Evolutionary conservation across 192 early-diverging fungal species (phyloP).

Genomic region (Backusella australiensis): DNA sequence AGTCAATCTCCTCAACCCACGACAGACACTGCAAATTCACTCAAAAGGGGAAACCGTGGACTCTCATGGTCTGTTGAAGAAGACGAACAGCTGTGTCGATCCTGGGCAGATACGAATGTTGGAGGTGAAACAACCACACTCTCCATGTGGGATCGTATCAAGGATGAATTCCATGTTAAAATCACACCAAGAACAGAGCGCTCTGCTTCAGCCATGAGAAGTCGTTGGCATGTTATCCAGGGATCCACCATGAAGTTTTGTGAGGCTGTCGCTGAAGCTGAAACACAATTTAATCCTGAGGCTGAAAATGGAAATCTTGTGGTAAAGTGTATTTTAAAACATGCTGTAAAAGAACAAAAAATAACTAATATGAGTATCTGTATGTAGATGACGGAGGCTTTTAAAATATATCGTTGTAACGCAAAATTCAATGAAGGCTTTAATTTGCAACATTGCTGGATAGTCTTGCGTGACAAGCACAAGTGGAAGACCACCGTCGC

Average conservation of each 20-base stretch:
- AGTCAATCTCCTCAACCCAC: neutral
- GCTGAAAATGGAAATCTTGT: neutral
- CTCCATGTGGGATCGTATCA: neutral
- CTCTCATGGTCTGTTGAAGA: neutral
- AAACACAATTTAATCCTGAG: neutral
- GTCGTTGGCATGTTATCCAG: neutral
- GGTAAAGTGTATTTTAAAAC: neutral
- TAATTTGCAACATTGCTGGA: neutral
- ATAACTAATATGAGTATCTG: neutral
- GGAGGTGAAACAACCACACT: neutral
- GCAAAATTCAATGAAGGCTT: neutral
- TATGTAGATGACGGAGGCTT: neutral
- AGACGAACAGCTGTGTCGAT: neutral
- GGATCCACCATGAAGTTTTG: neutral
- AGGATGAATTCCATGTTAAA: neutral
- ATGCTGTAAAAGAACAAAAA: neutral
- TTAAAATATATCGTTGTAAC: neutral
- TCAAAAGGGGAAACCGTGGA: neutral
- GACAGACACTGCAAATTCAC: neutral
- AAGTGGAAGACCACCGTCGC: neutral
- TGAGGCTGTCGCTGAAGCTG: neutral
- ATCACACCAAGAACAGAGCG: neutral
- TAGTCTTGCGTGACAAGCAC: neutral
- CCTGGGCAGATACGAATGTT: neutral
- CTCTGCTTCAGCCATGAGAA: neutral